Evolutionary conservation across 352 stramenopile genomes (phyloP), one percentile per base, ranked within the genome.

Genomic region (Peronospora destructor): DNA sequence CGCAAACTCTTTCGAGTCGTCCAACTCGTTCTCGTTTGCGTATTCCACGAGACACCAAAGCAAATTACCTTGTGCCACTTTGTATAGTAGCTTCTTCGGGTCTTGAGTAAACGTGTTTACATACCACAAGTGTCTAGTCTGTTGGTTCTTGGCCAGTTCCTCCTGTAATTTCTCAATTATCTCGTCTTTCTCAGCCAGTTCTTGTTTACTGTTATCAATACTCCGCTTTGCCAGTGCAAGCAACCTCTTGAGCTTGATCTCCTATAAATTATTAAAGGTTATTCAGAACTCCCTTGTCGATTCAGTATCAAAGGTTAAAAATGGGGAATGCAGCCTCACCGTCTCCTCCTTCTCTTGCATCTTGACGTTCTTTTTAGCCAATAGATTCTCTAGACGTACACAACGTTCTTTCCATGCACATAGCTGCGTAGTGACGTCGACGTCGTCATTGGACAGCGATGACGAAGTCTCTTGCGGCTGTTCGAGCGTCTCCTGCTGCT

Each of bases 151-250:
- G 4, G 41, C 36, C 16, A 85, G 61, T 48, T 88, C 66, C 39
- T 66, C 57, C 2, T 66, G 71, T 9, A 87, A 59, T 10, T 66
- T 61, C 23, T 76, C 54, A 11, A 88, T 77, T 21, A 48, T 54
- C 2, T 58, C 54, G 23, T 87, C 78, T 36, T 89, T 90, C 29
- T 88, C 76, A 1, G 60, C 45, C 23, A 91, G 48, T 26, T 91
- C 79, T 49, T 86, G 74, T 46, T 91, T 90, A 56, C 81, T 94
- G 59, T 91, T 94, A 50, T 94, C 83, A 48, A 94, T 90, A 52
- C 83, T 94, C 34, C 83, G 76, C 56, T 94, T 94, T n/a, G 83
- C 83, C 75, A 91, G 82, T 9, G 79, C 77, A 28, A 94, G 57
- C 47, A 94, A 48, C 4, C 83, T 72, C 68, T 91, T 94, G 35